Evolutionary conservation across 2,329 filamentous ascomycete species (phyloP), one percentile per base, ranked within the genome.

Genomic region (Pestalotiopsis fici): DNA sequence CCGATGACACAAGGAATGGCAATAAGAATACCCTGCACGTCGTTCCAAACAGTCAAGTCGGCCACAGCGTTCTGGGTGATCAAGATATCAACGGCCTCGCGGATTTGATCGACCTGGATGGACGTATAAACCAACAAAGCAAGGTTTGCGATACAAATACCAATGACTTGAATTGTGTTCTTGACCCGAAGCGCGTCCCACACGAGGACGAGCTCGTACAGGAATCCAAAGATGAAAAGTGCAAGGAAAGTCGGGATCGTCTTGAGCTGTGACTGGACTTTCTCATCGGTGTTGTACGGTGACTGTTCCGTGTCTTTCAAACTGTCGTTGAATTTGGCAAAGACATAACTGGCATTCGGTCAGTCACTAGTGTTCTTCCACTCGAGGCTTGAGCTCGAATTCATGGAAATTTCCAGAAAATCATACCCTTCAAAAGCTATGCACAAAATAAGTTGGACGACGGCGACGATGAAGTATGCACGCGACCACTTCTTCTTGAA

Each of bases 81-180:
- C 55, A 97, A 81, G 12, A 81, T 78, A 0, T 73, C 70, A 64
- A 97, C 88, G 6, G 95, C 94, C 56, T 91, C 88, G 62, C 89
- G 81, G 74, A 98, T 97, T 81, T 98, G 95, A 72, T 97, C 92
- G 74, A 95, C 92, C 80, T 99, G 95, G 67, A 98, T 94, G 37
- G 93, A 91, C 3, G 95, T 94, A 78, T 99, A 99, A 70, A 98
- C 90, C 76, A 98, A 87, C 72, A 99, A 89, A 54, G 94, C 95
- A 37, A 96, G 81, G 80, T 99, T 98, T 82, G 96, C 96, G 67
- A 97, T 83, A 81, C 95, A 97, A 35, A 99, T 87, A 57, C 96
- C 96, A 73, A 99, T 98, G 78, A 98, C 87, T 80, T 99, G 96
- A 85, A 99, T 99, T 12, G 96, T 99, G 82, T 99, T 99, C 81